These are phyloP conservation scores for Cyberlindnera saturnus DNA, from an alignment of 805 yeast genomes.

Conservation along the genomic window DNA sequence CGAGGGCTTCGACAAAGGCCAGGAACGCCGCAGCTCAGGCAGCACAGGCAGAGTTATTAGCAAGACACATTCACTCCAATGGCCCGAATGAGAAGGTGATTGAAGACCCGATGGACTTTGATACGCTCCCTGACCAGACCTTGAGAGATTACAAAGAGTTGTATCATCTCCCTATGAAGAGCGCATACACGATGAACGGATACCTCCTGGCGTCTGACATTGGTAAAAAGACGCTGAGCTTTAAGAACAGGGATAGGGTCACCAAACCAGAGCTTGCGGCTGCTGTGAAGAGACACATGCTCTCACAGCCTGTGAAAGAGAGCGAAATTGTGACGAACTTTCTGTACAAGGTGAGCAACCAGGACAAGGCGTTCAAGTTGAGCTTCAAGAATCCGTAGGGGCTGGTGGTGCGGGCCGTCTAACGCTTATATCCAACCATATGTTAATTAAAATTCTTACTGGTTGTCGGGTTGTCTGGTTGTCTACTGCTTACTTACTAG, in stretches of 20 bases:
- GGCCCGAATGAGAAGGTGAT: constrained; percentile 56
- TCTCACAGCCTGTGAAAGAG: constrained; percentile 57
- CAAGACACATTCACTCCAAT: constrained; percentile 67
- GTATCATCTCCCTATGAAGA: constrained; percentile 50
- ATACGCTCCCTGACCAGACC: constrained; percentile 51
- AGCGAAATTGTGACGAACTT: constrained; percentile 85
- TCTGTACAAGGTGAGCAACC: constrained; percentile 76
- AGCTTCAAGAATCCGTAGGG: constrained; percentile 23
- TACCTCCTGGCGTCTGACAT: constrained; percentile 62
- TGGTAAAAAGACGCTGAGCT: constrained; percentile 61
- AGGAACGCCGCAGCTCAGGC: constrained; percentile 58
- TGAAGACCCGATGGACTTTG: constrained; percentile 64
- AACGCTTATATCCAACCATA: neutral
- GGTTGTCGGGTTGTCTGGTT: no score
- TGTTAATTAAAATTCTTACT: neutral
- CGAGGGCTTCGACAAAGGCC: constrained; percentile 50
- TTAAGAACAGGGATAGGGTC: constrained; percentile 37
- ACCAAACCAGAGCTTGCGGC: constrained; percentile 55
- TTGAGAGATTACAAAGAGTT: constrained; percentile 63
- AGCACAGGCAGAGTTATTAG: constrained; percentile 60
- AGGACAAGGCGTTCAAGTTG: constrained; percentile 40
- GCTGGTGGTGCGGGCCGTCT: neutral
- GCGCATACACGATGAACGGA: constrained; percentile 62
- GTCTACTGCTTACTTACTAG: no score
- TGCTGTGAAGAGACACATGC: constrained; percentile 64